Conservation (phyloP, 176 grass and related monocot species). For the Bromus sterilis region DNA sequence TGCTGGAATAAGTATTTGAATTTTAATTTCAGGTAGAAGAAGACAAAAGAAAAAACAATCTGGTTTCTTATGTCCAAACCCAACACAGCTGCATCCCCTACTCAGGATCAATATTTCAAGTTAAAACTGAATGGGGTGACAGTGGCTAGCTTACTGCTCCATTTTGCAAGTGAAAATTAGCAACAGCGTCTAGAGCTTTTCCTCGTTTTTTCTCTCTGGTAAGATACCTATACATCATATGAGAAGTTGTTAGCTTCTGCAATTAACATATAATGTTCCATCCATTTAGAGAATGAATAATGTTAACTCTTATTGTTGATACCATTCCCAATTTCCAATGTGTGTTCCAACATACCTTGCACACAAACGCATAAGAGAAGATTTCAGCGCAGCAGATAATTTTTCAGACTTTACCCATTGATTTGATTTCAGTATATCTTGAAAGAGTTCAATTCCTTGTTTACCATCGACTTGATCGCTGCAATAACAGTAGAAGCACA, state of each 20-base stretch:
- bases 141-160: conserved; percentile 63
- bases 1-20: background rate
- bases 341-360: conserved; percentile 45
- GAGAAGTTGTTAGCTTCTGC: background rate
- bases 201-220: conserved; percentile 81
- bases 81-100: background rate
- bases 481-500: conserved; percentile 17
- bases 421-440: conserved; percentile 58
- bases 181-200: conserved; percentile 81
- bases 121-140: background rate
- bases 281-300: background rate
- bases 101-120: background rate
- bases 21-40: background rate
- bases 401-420: conserved; percentile 63
- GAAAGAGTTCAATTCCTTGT: conserved; percentile 64
- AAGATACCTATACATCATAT: conserved; percentile 61
- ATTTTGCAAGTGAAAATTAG: conserved; percentile 99
- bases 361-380: conserved; percentile 81
- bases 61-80: background rate
- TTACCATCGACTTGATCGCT: conserved; percentile 55
- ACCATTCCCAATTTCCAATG: background rate
- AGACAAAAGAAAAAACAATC: background rate
- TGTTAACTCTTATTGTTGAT: background rate
- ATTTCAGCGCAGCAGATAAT: conserved; percentile 56
- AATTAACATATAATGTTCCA: background rate